Conservation (phyloP, 169 alveolate genomes). For the Eimeria nieschulzi region DNA sequence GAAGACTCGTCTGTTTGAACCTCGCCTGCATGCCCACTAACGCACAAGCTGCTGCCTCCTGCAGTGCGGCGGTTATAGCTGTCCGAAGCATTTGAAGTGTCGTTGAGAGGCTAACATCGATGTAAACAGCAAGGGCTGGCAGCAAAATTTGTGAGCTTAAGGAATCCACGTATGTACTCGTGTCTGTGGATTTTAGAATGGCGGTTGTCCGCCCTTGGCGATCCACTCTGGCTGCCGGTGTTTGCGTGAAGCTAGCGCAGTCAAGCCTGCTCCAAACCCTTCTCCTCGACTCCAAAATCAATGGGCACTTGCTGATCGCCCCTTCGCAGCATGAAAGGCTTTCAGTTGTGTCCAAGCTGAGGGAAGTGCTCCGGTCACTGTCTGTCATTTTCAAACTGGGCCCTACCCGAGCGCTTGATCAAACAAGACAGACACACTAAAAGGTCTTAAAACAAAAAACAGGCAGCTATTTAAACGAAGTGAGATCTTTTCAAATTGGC, state of each 20-base stretch:
- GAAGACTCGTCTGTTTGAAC: neutral
- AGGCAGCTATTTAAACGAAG: no score
- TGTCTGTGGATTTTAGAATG: neutral
- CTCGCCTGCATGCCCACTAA: conserved; percentile 18
- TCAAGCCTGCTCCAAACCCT: neutral
- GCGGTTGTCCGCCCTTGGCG: neutral
- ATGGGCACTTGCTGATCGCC: neutral
- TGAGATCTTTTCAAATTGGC: no score
- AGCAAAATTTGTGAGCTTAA: neutral
- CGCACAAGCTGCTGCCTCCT: conserved; percentile 31
- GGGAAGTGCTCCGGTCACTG: no score
- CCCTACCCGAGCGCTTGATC: no score
- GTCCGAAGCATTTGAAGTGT: conserved; percentile 51
- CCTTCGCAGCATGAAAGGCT: neutral
- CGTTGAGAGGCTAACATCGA: conserved; percentile 23
- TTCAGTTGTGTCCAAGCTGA: no score
- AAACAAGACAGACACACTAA: no score
- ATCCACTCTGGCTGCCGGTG: neutral
- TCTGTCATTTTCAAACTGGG: no score
- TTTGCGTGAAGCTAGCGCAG: neutral
- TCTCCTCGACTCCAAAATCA: neutral
- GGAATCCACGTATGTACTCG: neutral
- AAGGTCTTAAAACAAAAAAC: no score
- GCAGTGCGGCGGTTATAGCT: conserved; percentile 28
- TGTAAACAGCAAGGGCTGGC: conserved; percentile 46